A percentile compares a stretch with the other conserved stretches of the same genome.
Conservation (phyloP, 2,329 filamentous ascomycete genomes). For the Sarocladium strictum region DNA sequence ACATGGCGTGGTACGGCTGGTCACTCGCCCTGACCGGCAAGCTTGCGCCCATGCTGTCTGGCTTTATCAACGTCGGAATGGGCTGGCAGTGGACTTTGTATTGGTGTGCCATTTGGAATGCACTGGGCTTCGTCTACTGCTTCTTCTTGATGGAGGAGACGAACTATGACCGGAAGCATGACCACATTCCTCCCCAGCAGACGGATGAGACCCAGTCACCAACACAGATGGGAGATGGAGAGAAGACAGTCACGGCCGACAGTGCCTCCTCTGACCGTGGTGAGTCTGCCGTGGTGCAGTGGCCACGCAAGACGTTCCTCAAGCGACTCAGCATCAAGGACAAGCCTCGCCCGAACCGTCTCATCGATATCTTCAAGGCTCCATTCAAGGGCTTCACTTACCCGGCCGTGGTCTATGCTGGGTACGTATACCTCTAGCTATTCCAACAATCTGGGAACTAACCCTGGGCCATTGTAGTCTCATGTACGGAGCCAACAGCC, state of each 20-base stretch:
- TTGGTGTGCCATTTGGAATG: constrained; percentile 24
- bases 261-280: background rate
- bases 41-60: constrained; percentile 27
- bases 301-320: constrained; percentile 28
- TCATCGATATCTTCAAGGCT: constrained; percentile 28
- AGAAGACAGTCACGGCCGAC: background rate
- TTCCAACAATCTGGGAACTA: background rate
- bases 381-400: constrained; percentile 24
- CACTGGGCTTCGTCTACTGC: constrained; percentile 21
- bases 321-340: constrained; percentile 26
- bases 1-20: constrained; percentile 22
- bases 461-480: constrained; percentile 12
- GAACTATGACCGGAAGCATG: constrained; percentile 30
- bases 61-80: constrained; percentile 25
- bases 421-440: constrained; percentile 18
- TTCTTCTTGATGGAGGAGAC: constrained; percentile 53
- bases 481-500: constrained; percentile 26
- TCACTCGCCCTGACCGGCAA: constrained; percentile 21
- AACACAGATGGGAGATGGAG: background rate
- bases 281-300: constrained; percentile 24
- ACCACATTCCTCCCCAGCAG: constrained; percentile 1
- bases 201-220: background rate
- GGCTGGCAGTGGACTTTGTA: constrained; percentile 26
- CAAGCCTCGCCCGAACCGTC: constrained; percentile 30
- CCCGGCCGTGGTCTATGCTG: constrained; percentile 28